A percentile compares a stretch with the other conserved stretches of the same genome.
Conservation (phyloP, 257 asterid species). For the Jaltomata sinuosa region DNA sequence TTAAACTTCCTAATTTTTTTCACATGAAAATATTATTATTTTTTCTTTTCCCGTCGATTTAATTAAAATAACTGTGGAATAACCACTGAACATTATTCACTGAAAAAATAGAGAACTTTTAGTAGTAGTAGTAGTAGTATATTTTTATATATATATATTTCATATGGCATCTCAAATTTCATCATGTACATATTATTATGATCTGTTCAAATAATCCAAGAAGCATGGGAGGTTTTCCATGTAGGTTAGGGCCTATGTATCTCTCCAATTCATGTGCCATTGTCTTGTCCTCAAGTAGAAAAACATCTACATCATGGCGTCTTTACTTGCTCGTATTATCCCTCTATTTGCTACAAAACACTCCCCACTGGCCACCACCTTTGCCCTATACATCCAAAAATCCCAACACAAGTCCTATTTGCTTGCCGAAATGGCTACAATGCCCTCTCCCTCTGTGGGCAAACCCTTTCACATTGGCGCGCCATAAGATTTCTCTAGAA, state of each 20-base stretch:
- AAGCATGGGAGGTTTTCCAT: slow-evolving; percentile 4
- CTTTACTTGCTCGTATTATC: slow-evolving; percentile 28
- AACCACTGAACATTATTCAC: no score
- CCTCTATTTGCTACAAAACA: slow-evolving; percentile 30
- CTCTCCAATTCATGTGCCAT: slow-evolving; percentile 39
- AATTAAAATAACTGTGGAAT: no score
- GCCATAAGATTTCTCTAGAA: not conserved
- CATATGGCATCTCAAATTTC: not conserved
- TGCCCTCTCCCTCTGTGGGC: slow-evolving; percentile 12
- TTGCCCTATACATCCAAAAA: not conserved
- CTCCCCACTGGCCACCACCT: not conserved
- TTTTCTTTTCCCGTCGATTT: no score
- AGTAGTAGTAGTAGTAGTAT: no score
- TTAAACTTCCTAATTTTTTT: no score
- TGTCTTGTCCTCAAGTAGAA: slow-evolving; percentile 56
- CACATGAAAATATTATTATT: no score
- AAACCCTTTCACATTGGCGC: not conserved
- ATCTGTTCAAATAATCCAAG: not conserved
- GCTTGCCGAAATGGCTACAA: slow-evolving; percentile 18
- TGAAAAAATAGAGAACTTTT: no score
- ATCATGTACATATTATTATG: not conserved
- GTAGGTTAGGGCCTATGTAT: slow-evolving; percentile 15
- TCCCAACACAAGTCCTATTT: not conserved
- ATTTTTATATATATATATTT: no score
- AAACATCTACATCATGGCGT: slow-evolving; percentile 37